Base-by-base conservation (phyloP, 1,284 basidiomycete species). In the Melampsora americana region DNA sequence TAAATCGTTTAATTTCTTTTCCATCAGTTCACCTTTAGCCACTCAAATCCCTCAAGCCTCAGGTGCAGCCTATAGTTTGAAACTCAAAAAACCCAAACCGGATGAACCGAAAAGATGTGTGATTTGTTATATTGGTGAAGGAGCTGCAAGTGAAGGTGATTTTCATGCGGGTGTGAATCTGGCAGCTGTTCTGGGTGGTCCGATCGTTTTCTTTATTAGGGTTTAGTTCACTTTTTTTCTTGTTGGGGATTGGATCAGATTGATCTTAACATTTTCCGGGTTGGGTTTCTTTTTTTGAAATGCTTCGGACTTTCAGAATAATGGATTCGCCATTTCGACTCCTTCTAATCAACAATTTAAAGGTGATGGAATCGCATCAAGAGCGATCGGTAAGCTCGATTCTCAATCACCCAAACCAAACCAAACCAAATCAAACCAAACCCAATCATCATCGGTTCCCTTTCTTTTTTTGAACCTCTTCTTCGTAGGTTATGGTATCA, bases 1-100 rank as follows among this genome's bases (percentile, higher is more conserved):
- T 5, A 86, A 87, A 1, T 84, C 89, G 76, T 88, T 91, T 78
- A 93, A 95, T 82, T 95, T 95, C 82, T 92, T 95, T 83, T 93
- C 92, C 39, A 95, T 97, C 78, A 95, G 93, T 4, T 93, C 92
- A 12, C 92, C 94, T 0, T 86, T 97, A n/a, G 92, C 91, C 1
- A 97, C 94, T 0, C 94, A 97, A 84, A 93, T 97, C 78, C 95
- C 94, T 0, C 93, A 96, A 84, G 95, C 93, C 7, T 93, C 94
- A 0, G 95, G 95, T 5, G 92, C 95, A 5, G 94, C 88, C 0
- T 96, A 92, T 82, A 92, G 93, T 0, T 86, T 97, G 71, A 91
- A 91, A 81, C 88, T 92, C 4, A 90, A 90, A 77, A 86, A 90
- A 69, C 86, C 88, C 26, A 87, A 87, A 78, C 90, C 90, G 5